Evolutionary conservation across 306 rosid species (phyloP), one percentile per base, ranked within the genome.

Genomic region (Quercus rubra): DNA sequence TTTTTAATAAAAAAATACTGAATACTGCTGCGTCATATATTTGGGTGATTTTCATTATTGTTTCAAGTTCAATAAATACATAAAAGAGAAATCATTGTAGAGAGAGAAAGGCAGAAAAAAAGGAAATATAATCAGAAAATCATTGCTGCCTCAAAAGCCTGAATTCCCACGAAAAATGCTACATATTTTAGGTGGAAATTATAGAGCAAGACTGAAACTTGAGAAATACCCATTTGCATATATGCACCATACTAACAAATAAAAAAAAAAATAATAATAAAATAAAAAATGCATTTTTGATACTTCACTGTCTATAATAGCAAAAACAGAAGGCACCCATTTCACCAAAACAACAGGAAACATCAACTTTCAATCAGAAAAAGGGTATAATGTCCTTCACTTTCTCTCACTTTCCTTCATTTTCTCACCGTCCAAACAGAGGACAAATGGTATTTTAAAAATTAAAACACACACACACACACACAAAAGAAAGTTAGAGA

Each of bases 391-490:
- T 66, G 20, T 5, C n/a, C 19, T 77, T 25, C 46, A 66, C 38
- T 41, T 28, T 18, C 73, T 23, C 64, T 12, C 54, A 54, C 55
- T 62, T 70, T 31, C 54, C 75, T 30, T 27, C 77, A 58, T 79
- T 83, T 74, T 79, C 72, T 59, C 62, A 58, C 68, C 55, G 61
- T 41, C 54, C 85, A 73, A 85, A 63, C 82, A 82, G 18, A 66
- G 52, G 78, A 41, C 74, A 20, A 64, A 64, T 55, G 57, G 0
- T 51, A 31, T 13, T 61, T 61, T 23, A 5, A 20, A 78, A 71
- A 73, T 71, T 6, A 31, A 58, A 56, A 61, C 78, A 68, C 18
- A 11, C 19, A 81, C 51, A 77, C 73, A 23, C 23, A 23, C 23
- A 23, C 35, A 20, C 4, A 13, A 12, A 73, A 5, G 69, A 5